Conservation (phyloP, 108 stramenopile species). For the Cylindrotheca closterium region DNA sequence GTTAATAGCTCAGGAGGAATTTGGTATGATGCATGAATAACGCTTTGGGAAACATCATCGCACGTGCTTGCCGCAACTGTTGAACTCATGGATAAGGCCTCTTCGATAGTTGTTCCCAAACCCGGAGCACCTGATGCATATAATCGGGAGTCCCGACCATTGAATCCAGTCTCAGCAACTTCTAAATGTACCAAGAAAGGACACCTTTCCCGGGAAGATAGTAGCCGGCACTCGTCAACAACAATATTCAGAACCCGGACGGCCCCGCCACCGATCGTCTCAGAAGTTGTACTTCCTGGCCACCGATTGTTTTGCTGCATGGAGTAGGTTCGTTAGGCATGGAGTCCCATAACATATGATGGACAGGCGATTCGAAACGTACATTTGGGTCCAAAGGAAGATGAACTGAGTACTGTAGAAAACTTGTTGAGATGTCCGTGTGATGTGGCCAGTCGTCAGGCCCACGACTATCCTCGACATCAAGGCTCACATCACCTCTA, state of each 20-base stretch:
- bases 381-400: constrained; percentile 71
- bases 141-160: constrained; percentile 80
- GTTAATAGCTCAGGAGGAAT: constrained; percentile 36
- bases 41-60: too few relatives aligned
- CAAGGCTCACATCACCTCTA: constrained; percentile 73
- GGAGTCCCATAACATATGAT: too few relatives aligned
- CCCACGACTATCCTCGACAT: constrained; percentile 70
- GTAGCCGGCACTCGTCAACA: constrained; percentile 52
- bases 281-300: constrained; percentile 45
- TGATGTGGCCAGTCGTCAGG: constrained; percentile 53
- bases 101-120: constrained; percentile 70
- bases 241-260: constrained; percentile 80
- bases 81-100: constrained; percentile 50
- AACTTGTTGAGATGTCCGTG: constrained; percentile 53
- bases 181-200: constrained; percentile 82
- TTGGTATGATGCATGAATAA: constrained; percentile 7
- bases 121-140: constrained; percentile 59
- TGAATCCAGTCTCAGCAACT: constrained; percentile 76
- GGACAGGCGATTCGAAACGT: constrained; percentile 1
- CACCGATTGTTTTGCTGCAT: constrained; percentile 32
- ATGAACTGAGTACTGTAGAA: constrained; percentile 80
- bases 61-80: not conserved
- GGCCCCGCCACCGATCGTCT: constrained; percentile 31
- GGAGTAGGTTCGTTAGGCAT: not conserved
- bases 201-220: constrained; percentile 80